Evolutionary conservation across 148 eudicot genomes (phyloP).

Genomic region (Fagopyrum tataricum): DNA sequence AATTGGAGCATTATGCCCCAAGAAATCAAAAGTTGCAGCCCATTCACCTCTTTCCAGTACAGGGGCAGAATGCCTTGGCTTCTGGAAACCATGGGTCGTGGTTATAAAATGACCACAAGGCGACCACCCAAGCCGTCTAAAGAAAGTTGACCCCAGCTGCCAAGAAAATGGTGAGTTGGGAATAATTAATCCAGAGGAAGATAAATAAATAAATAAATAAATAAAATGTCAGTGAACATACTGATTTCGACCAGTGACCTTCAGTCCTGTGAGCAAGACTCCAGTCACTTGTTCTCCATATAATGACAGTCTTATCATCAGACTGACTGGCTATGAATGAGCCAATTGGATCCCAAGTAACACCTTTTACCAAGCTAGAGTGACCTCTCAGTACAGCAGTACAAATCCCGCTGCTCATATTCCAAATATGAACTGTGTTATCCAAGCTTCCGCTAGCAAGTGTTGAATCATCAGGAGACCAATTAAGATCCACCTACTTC

Average conservation of each 20-base stretch:
- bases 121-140: constrained; percentile 98
- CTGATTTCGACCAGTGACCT: constrained; percentile 99
- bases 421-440: constrained; percentile 91
- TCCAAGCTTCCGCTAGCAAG: constrained; percentile 97
- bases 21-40: constrained; percentile 97
- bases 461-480: constrained; percentile 96
- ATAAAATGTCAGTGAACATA: constrained; percentile 28
- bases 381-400: constrained; percentile 96
- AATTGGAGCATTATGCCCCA: constrained; percentile 97
- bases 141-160: constrained; percentile 98
- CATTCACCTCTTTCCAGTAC: constrained; percentile 98
- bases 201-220: constrained; percentile 7
- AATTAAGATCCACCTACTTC: constrained; percentile 99
- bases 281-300: constrained; percentile 98
- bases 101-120: constrained; percentile 98
- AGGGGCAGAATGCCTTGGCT: constrained; percentile 98
- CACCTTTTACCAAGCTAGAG: constrained; percentile 95
- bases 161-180: constrained; percentile 22
- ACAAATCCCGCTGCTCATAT: constrained; percentile 87
- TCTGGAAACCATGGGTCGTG: constrained; percentile 95
- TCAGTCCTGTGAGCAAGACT: constrained; percentile 95
- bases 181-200: not conserved
- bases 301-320: constrained; percentile 94
- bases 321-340: constrained; percentile 96
- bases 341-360: constrained; percentile 99